Conservation (phyloP, 2,329 filamentous ascomycete species). For the Aureobasidium leucospermi region DNA sequence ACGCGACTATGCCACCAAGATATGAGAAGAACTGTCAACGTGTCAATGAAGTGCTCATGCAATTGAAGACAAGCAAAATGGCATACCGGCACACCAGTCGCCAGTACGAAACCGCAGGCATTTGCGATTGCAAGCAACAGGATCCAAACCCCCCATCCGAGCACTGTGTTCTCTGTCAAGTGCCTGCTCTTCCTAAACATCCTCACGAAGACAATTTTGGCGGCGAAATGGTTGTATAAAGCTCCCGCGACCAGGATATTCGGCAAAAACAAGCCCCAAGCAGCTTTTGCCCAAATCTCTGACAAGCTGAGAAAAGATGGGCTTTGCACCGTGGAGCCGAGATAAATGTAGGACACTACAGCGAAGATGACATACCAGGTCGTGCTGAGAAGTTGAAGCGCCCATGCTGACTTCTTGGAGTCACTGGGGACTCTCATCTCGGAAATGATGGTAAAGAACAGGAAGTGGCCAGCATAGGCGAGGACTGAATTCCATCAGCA, state of each 20-base stretch:
- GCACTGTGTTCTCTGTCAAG: slow-evolving; percentile 40
- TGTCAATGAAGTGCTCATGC: not conserved
- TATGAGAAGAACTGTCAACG: slow-evolving; percentile 25
- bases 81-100: slow-evolving; percentile 47
- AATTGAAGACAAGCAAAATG: slow-evolving; percentile 22
- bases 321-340: slow-evolving; percentile 39
- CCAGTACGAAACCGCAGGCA: slow-evolving; percentile 36
- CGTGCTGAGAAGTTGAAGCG: slow-evolving; percentile 44
- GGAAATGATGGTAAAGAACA: slow-evolving; percentile 47
- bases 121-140: slow-evolving; percentile 41
- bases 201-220: slow-evolving; percentile 46
- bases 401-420: slow-evolving; percentile 46
- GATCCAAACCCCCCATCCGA: slow-evolving; percentile 44
- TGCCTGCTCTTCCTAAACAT: slow-evolving; percentile 41
- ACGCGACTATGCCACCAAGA: slow-evolving; percentile 44
- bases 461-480: slow-evolving; percentile 46
- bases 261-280: slow-evolving; percentile 45
- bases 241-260: slow-evolving; percentile 45
- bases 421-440: slow-evolving; percentile 47
- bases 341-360: slow-evolving; percentile 44
- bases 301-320: slow-evolving; percentile 44
- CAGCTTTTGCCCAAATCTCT: slow-evolving; percentile 41
- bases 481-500: slow-evolving; percentile 32
- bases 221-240: slow-evolving; percentile 45
- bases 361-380: slow-evolving; percentile 46